These are phyloP conservation scores for Calonectria multiphialidica DNA, from an alignment of 2,329 filamentous ascomycete species.

Conservation along the genomic window DNA sequence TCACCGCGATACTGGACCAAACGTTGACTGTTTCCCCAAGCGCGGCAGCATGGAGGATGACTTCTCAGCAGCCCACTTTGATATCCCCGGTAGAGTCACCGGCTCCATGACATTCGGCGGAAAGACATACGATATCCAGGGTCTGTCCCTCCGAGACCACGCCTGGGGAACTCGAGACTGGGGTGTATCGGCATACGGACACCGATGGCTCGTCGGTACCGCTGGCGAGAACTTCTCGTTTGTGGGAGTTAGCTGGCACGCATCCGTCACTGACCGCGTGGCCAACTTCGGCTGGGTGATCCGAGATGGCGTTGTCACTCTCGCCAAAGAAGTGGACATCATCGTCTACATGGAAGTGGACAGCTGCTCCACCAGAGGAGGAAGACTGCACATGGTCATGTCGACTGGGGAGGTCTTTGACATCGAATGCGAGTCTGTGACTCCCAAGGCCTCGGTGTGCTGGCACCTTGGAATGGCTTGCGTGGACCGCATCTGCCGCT, in stretches of 20 bases:
- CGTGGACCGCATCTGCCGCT: neutral
- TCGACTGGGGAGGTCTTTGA: neutral
- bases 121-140: conserved; percentile 1
- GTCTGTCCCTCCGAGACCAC: neutral
- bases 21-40: conserved; percentile 14
- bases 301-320: neutral
- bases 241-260: conserved; percentile 4
- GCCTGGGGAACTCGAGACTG: conserved; percentile 9
- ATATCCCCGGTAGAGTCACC: neutral
- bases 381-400: neutral
- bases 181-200: neutral
- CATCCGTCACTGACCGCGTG: neutral
- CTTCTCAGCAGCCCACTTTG: conserved; percentile 4
- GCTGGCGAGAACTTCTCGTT: neutral
- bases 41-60: conserved; percentile 2
- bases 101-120: neutral
- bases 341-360: neutral
- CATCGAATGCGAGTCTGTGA: neutral
- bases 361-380: neutral
- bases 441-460: neutral
- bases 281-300: conserved; percentile 13
- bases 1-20: conserved; percentile 8
- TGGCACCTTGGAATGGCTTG: conserved; percentile 12
- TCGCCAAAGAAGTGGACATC: neutral
- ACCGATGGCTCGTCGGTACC: conserved; percentile 9